These are phyloP conservation scores for Yamadazyma buinensis DNA, from an alignment of 1,139 yeast species.

Conservation along the genomic window DNA sequence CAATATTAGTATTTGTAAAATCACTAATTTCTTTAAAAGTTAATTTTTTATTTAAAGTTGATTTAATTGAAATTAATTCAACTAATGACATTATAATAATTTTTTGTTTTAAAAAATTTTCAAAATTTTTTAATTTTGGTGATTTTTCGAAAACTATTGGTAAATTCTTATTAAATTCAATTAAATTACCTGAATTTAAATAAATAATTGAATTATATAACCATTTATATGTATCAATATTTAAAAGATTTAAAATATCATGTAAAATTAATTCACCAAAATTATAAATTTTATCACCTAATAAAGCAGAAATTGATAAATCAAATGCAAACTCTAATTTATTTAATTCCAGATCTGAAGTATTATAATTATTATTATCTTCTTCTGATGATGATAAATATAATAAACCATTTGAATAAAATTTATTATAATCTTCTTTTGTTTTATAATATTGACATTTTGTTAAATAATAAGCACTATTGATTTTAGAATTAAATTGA, in stretches of 20 bases:
- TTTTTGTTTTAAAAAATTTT: conserved; percentile 78
- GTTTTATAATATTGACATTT: conserved; percentile 74
- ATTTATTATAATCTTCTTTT: conserved; percentile 73
- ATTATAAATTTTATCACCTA: conserved; percentile 91
- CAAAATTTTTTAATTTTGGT: conserved; percentile 58
- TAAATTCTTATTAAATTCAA: conserved; percentile 52
- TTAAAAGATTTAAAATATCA: conserved; percentile 56
- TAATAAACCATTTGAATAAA: conserved; percentile 60
- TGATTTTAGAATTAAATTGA: conserved; percentile 66
- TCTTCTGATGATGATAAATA: conserved; percentile 53
- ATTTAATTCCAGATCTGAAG: conserved; percentile 15
- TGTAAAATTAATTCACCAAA: conserved; percentile 94
- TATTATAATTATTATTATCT: conserved; percentile 19
- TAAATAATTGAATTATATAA: conserved; percentile 64
- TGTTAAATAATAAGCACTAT: conserved; percentile 80
- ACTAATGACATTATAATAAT: conserved; percentile 88
- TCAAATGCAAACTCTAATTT: conserved; percentile 64
- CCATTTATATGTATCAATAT: conserved; percentile 58
- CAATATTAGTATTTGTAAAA: conserved; percentile 62
- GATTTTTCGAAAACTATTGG: conserved; percentile 35
- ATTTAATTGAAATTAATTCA: conserved; percentile 79
- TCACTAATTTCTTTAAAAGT: conserved; percentile 69
- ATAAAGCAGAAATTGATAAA: conserved; percentile 77
- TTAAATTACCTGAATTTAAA: conserved; percentile 76
- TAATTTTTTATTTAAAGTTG: conserved; percentile 69